Evolutionary conservation across 805 yeast species (phyloP).

Genomic region (Ogataea pini): DNA sequence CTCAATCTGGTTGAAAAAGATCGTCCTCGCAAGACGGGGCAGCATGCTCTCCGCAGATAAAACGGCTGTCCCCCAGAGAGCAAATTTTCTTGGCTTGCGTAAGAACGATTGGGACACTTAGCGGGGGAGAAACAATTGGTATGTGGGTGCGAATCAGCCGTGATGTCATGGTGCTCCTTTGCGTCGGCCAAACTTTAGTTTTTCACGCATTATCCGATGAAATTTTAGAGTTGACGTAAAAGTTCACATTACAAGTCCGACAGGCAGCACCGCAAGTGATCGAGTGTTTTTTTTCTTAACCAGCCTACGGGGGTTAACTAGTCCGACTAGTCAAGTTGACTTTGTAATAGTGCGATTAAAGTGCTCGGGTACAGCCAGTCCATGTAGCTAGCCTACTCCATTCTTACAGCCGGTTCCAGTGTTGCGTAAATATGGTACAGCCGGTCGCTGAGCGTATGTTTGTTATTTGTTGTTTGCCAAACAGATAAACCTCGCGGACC

Average conservation of each 20-base stretch:
- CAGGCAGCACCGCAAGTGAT: too few species aligned
- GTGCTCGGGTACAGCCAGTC: conserved; percentile 2
- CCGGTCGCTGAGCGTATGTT: neutral
- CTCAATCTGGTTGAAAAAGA: neutral
- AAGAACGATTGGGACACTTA: neutral
- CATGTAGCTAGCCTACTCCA: neutral
- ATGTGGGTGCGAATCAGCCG: neutral
- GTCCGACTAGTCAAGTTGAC: too few species aligned
- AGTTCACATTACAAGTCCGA: neutral
- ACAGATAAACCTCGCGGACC: conserved; percentile 6
- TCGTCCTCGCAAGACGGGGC: neutral
- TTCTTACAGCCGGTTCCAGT: conserved; percentile 3
- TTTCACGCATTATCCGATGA: neutral
- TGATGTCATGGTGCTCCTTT: conserved; percentile 3
- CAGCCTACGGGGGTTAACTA: too few species aligned
- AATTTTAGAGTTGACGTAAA: neutral
- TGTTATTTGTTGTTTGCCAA: neutral
- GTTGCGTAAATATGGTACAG: conserved; percentile 1
- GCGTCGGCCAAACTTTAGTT: conserved; percentile 1
- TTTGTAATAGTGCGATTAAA: too few species aligned
- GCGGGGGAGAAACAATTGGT: neutral
- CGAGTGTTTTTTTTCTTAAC: too few species aligned
- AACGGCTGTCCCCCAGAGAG: conserved; percentile 5
- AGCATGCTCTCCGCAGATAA: neutral
- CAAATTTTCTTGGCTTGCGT: conserved; percentile 7